Evolutionary conservation across 257 asterid genomes (phyloP), one percentile per base, ranked within the genome.

Genomic region (Lycium barbarum): DNA sequence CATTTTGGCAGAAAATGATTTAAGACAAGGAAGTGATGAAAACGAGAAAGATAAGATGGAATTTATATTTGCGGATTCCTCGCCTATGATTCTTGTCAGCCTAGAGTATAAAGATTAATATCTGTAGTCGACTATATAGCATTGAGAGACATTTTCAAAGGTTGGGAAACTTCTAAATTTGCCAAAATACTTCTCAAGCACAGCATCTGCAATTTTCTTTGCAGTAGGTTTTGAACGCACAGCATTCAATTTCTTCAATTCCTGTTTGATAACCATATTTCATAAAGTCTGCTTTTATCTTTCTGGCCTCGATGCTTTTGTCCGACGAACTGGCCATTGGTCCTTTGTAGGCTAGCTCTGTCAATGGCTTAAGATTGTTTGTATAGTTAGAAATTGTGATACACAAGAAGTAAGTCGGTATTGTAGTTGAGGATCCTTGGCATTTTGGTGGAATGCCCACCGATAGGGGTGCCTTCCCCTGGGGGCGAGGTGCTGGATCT

Each of bases 1-100:
- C 82, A 78, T 53, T 68, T 78, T 53, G 65, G 82, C 33, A 78
- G 45, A 76, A 76, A 51, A 53, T 76, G 82, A 51, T 54, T 54
- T 51, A 14, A 51, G n/a, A 76, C 47, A 26, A 26, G 26, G 22
- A 59, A 59, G 5, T 14, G 62, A 26, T 51, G 82, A 8, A 15
- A 33, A 68, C 7, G 63, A 53, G 82, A 78, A 26, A 26, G 15
- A 53, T 53, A 14, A 51, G 65, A 76, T 63, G 26, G 20, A 53
- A 53, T 51, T 13, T 78, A 26, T 78, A 33, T 78, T 26, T 33
- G 20, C 5, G 47, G 47, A 66, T 66, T 66, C 45, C 73, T 33
- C 36, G 9, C 47, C 73, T 12, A 35, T 66, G 73, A 13, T 78
- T 76, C 63, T 51, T 78, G 63, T 78, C 65, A 78, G 65, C 65